Evolutionary conservation across 345 rosid species (phyloP).

Genomic region (Euphorbia lathyris): DNA sequence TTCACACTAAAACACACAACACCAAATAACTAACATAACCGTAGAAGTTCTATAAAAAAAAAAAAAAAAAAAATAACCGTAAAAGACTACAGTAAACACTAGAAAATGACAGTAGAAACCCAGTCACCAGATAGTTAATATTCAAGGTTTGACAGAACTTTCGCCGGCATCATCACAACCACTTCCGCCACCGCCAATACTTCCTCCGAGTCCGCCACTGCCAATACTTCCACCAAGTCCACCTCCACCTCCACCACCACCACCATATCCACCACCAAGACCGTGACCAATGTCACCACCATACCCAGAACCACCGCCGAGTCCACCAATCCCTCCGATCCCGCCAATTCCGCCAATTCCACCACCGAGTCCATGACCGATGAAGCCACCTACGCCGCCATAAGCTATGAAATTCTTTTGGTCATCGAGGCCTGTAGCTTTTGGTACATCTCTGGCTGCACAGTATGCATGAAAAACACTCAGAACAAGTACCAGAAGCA

Average conservation of each 20-base stretch:
- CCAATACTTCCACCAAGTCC: conserved; percentile 12
- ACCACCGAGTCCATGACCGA: conserved; percentile 14
- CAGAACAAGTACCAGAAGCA: conserved; percentile 3
- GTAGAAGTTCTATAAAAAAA: no score
- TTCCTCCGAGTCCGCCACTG: conserved; percentile 5
- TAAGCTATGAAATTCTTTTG: conserved; percentile 15
- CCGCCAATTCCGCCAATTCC: neutral
- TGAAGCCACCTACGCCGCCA: conserved; percentile 22
- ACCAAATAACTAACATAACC: neutral
- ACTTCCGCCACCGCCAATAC: neutral
- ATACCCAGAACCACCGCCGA: neutral
- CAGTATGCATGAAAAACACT: neutral
- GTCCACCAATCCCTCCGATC: neutral
- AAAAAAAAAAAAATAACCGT: no score
- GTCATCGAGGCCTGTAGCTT: conserved; percentile 13
- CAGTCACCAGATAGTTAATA: no score
- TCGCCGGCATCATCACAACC: neutral
- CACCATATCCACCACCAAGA: neutral
- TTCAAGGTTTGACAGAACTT: neutral
- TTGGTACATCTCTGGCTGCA: conserved; percentile 11
- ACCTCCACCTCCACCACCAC: neutral
- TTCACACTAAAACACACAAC: no score
- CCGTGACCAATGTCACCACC: conserved; percentile 9
- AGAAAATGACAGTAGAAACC: no score
- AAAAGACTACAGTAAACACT: no score